phyloP scores from a whole-genome alignment of 2,329 filamentous ascomycete genomes.

The Macrophomina tecta region DNA sequence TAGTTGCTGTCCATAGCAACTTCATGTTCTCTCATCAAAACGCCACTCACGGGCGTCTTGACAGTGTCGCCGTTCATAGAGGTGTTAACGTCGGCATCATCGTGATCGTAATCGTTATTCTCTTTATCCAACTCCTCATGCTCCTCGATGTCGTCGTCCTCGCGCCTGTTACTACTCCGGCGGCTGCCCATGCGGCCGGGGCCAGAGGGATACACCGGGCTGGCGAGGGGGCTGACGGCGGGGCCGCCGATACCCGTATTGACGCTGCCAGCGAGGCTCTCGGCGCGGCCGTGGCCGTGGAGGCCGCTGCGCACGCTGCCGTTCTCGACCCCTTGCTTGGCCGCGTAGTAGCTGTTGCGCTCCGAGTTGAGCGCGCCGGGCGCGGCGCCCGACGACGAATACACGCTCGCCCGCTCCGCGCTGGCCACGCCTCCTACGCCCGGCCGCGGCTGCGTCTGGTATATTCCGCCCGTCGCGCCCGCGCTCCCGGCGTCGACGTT shows the following conservation, averaged over 20 bases:
- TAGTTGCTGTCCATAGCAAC: conserved; percentile 11
- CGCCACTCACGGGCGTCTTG: conserved; percentile 6
- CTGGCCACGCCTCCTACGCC: conserved; percentile 61
- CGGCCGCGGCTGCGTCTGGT: conserved; percentile 58
- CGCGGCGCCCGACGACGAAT: conserved; percentile 69
- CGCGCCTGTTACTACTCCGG: conserved; percentile 26
- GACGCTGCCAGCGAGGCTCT: conserved; percentile 81
- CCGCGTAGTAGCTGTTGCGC: conserved; percentile 76
- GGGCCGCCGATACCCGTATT: conserved; percentile 40
- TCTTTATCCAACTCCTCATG: conserved; percentile 7
- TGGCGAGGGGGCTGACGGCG: conserved; percentile 65
- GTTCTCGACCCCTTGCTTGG: conserved; percentile 65
- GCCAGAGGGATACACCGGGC: conserved; percentile 39
- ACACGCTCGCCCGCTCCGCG: conserved; percentile 78
- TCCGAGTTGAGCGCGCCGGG: conserved; percentile 71
- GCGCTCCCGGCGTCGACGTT: conserved; percentile 64
- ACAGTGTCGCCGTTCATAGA: conserved; percentile 1
- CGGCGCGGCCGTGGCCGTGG: conserved; percentile 77
- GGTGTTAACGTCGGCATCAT: conserved; percentile 4
- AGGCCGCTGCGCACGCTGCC: conserved; percentile 80
- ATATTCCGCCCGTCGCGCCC: conserved; percentile 54
- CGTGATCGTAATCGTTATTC: conserved; percentile 20
- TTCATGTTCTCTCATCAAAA: background rate
- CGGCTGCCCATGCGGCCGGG: conserved; percentile 26
- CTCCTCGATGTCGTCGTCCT: conserved; percentile 25